Percentiles rank a stretch among this genome's conserved stretches.
Conservation (phyloP, 2,329 filamentous ascomycete species). For the Arachnomyces sp. region DNA sequence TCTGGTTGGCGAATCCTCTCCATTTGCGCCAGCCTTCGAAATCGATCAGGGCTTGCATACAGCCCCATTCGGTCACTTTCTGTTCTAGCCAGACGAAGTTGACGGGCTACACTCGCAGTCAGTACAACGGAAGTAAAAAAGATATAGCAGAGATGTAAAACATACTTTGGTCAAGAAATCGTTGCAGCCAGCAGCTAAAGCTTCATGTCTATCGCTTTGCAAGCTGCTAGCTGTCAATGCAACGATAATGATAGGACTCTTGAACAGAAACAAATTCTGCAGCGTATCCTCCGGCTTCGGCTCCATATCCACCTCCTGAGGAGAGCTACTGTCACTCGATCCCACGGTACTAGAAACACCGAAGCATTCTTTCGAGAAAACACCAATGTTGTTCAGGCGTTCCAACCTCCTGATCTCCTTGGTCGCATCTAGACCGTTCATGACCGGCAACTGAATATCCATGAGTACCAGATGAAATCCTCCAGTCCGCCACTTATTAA, state of each 20-base stretch:
- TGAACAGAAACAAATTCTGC: constrained; percentile 57
- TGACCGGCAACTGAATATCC: constrained; percentile 96
- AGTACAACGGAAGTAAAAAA: constrained; percentile 7
- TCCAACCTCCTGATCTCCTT: constrained; percentile 89
- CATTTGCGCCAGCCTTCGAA: constrained; percentile 97
- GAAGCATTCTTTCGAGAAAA: constrained; percentile 65
- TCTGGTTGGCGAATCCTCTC: constrained; percentile 64
- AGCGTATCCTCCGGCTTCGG: constrained; percentile 30
- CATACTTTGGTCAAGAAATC: constrained; percentile 94
- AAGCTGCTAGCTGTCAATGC: constrained; percentile 89
- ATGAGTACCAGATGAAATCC: constrained; percentile 95
- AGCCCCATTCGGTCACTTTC: constrained; percentile 99
- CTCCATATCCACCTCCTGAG: constrained; percentile 15
- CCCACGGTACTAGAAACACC: constrained; percentile 39
- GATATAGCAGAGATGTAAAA: constrained; percentile 9
- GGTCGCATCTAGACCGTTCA: constrained; percentile 91
- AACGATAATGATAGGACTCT: constrained; percentile 95
- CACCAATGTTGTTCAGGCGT: constrained; percentile 82
- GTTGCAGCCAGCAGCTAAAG: constrained; percentile 90
- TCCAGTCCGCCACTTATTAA: constrained; percentile 84
- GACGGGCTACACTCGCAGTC: constrained; percentile 59
- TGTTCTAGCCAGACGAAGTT: constrained; percentile 96
- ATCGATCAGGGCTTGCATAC: constrained; percentile 98
- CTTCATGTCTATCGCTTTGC: constrained; percentile 92
- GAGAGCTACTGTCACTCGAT: constrained; percentile 17